A percentile compares a stretch with the other conserved stretches of the same genome.
phyloP scores from a whole-genome alignment of 2,329 filamentous ascomycete species.

The Triangularia setosa region DNA sequence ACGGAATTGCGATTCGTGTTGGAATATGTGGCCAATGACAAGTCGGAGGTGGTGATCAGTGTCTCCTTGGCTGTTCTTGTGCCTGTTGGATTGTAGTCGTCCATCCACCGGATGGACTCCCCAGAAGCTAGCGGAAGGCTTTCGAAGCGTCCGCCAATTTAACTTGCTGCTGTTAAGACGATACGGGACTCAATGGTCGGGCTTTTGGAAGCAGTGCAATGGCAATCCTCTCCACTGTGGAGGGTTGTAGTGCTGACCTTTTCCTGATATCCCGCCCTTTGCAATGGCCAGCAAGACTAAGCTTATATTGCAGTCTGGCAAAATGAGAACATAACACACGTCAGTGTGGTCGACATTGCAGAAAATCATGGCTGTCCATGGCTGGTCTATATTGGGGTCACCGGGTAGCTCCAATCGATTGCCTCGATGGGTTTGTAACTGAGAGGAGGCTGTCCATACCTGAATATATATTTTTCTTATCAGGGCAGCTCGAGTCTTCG shows the following conservation, averaged over 20 bases:
- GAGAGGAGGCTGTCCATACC: conserved; percentile 2
- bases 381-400: too few species aligned
- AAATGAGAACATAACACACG: neutral
- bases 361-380: neutral
- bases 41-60: neutral
- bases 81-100: neutral
- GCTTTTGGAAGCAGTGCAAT: neutral
- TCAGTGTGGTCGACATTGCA: neutral
- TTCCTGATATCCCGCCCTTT: neutral
- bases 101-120: neutral
- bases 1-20: neutral
- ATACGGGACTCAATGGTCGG: neutral
- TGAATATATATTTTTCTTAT: conserved; percentile 26
- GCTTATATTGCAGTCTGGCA: neutral
- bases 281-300: neutral
- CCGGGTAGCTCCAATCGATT: too few species aligned
- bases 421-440: too few species aligned
- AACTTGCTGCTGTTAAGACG: neutral
- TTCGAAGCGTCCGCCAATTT: neutral
- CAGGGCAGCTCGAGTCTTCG: conserved; percentile 31
- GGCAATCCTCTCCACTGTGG: neutral
- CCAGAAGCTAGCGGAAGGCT: neutral
- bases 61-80: neutral
- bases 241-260: neutral
- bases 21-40: neutral